A percentile compares a stretch with the other conserved stretches of the same genome.
Conservation (phyloP, 1,284 basidiomycete genomes). For the Earliella scabrosa region DNA sequence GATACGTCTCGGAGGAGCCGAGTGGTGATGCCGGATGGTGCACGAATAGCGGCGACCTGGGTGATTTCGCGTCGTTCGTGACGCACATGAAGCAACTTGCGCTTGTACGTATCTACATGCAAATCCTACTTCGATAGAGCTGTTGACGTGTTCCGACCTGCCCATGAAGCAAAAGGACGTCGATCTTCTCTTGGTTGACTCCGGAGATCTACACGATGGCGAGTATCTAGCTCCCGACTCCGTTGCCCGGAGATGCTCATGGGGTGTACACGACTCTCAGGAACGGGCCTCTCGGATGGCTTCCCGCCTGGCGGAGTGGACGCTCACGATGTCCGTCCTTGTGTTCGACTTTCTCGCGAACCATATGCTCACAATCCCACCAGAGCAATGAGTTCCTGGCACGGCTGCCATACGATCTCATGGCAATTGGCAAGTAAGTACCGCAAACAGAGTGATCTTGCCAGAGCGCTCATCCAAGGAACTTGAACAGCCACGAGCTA, state of each 20-base stretch:
- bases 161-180: constrained; percentile 59
- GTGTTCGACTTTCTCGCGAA: too few relatives aligned
- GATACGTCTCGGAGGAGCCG: too few relatives aligned
- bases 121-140: background rate
- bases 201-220: constrained; percentile 86
- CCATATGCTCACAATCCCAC: too few relatives aligned
- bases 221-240: constrained; percentile 73
- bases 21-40: too few relatives aligned
- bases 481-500: constrained; percentile 88
- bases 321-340: too few relatives aligned
- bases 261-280: constrained; percentile 48
- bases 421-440: constrained; percentile 83
- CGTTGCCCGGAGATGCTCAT: constrained; percentile 73
- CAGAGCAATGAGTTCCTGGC: constrained; percentile 76
- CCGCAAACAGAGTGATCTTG: too few relatives aligned
- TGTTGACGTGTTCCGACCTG: background rate
- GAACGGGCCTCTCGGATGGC: too few relatives aligned
- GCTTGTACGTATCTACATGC: constrained; percentile 32
- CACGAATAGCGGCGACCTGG: constrained; percentile 68
- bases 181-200: constrained; percentile 73
- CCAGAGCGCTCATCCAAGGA: too few relatives aligned
- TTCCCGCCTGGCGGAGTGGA: constrained; percentile 4
- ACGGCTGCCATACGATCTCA: constrained; percentile 80
- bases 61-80: constrained; percentile 83
- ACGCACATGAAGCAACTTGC: constrained; percentile 81